These are phyloP conservation scores for Zalaria sp. DNA, from an alignment of 2,329 filamentous ascomycete genomes.

Conservation along the genomic window DNA sequence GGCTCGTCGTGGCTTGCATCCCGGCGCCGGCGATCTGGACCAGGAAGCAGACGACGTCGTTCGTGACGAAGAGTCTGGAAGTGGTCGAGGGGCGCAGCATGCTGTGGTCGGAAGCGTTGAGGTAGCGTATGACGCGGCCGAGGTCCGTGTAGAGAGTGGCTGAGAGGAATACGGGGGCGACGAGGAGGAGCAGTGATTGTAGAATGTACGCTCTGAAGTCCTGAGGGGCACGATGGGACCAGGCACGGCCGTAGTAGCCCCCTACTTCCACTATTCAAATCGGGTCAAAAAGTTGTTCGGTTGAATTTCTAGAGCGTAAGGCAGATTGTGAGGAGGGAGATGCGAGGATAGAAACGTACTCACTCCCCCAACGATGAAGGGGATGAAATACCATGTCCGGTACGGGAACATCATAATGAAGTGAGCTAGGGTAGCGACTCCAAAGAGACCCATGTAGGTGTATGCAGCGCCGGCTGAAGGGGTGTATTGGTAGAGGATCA, in stretches of 20 bases:
- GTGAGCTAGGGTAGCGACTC: no score
- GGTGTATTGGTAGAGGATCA: no score
- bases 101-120: conserved; percentile 27
- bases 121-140: conserved; percentile 28
- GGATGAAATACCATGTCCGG: no score
- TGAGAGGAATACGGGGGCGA: conserved; percentile 33
- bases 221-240: not conserved
- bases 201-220: conserved; percentile 20
- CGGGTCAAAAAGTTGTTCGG: no score
- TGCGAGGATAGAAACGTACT: no score
- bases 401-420: no score
- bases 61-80: conserved; percentile 40
- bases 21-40: conserved; percentile 35
- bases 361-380: no score
- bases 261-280: conserved; percentile 2
- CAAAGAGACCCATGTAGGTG: no score
- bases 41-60: conserved; percentile 39
- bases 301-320: no score
- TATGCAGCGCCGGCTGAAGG: no score
- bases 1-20: conserved; percentile 14
- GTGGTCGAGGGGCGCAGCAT: conserved; percentile 30
- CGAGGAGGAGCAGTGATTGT: conserved; percentile 27
- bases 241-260: not conserved
- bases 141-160: conserved; percentile 39
- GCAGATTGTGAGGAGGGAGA: no score